Conservation (phyloP, 129 eudicot species). For the Artemisia argyi region DNA sequence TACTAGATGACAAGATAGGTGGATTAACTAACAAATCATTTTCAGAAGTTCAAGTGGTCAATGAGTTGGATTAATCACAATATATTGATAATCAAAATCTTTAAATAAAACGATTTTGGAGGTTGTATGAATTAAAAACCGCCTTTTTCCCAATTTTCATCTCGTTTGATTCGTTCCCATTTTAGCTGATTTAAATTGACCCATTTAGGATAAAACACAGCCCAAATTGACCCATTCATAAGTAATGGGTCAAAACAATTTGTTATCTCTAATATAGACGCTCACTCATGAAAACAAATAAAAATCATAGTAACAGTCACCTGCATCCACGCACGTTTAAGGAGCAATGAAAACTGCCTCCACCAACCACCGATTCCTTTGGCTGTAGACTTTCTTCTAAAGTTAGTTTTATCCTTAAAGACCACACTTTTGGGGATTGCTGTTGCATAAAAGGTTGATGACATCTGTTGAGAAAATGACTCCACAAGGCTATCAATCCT, state of each 20-base stretch:
- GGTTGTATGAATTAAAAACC: not conserved
- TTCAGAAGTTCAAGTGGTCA: not conserved
- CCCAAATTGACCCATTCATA: too few relatives aligned
- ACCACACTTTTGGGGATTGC: slow-evolving; percentile 41
- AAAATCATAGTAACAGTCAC: slow-evolving; percentile 32
- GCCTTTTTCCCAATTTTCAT: not conserved
- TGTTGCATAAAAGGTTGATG: slow-evolving; percentile 64
- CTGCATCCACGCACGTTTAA: slow-evolving; percentile 99
- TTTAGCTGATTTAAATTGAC: not conserved
- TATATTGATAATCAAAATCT: slow-evolving; percentile 1
- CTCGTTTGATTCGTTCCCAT: not conserved
- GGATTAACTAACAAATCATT: not conserved
- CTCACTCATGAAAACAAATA: slow-evolving; percentile 17
- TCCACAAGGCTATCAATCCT: slow-evolving; percentile 90
- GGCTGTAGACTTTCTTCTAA: slow-evolving; percentile 33
- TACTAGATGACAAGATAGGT: not conserved
- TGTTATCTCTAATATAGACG: not conserved
- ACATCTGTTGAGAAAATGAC: slow-evolving; percentile 65
- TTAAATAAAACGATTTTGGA: not conserved
- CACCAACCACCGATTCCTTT: slow-evolving; percentile 77
- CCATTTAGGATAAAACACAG: too few relatives aligned
- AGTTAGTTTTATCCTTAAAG: slow-evolving; percentile 29
- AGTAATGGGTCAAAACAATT: not conserved
- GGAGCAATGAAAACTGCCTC: slow-evolving; percentile 84
- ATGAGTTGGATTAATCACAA: not conserved